Evolutionary conservation across 768 basidiomycete genomes (phyloP), one percentile per base, ranked within the genome.

Genomic region (Hygrocybe coccinea): DNA sequence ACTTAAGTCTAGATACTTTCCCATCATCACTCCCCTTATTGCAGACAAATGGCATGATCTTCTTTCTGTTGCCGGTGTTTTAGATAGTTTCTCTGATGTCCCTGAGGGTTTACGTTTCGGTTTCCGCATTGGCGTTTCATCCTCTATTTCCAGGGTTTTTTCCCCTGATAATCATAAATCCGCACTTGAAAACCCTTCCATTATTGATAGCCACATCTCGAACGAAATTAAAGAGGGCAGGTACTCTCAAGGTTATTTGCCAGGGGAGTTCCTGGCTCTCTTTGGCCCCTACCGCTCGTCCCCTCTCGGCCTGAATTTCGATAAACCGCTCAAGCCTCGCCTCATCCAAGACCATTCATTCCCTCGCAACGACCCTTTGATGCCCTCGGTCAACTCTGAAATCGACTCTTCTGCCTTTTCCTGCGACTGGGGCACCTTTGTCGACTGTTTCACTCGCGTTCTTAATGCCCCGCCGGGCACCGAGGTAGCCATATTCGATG

Each of bases 401-500:
- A 53, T 45, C 44, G 19, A 53, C 33, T 15, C 39, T 5, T 11
- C 35, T n/a, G 15, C 10, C 39, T 43, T 53, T 10, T 17, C 11
- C 11, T 51, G 50, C 29, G n/a, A 53, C 38, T 53, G 52, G 52
- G 17, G 36, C n/a, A 22, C 33, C 24, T 24, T 36, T 29, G n/a
- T 34, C 3, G 35, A 14, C 11, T 29, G 39, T 49, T 19, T 19
- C 15, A 17, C 46, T 3, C 33, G 66, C 64, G 54, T 69, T 8
- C 55, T 61, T 0, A 36, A 22, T 2, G 62, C 64, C 3, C 62
- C 68, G 1, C 48, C 45, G 0, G 68, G 65, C 2, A 56, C 66
- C 0, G 56, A 68, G 47, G 69, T 60, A 54, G 37, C 58, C 1
- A 45, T 56, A 1, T 59, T 59, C 34, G 58, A 59, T 29, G 58